Base-by-base conservation (phyloP, 768 basidiomycete species). In the Lactarius sanguifluus region DNA sequence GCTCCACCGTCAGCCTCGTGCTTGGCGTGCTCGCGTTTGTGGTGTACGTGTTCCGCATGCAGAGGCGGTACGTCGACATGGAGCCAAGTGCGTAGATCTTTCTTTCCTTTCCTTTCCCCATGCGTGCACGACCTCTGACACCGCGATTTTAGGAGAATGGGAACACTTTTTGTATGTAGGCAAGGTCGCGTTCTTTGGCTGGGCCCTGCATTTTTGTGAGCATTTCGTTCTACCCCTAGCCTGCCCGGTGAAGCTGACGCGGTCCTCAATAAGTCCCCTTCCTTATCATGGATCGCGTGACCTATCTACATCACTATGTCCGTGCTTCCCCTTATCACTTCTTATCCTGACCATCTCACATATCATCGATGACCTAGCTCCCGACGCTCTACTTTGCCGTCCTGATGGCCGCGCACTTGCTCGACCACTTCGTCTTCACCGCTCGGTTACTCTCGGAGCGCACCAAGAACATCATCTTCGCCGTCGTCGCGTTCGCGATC, bases 311-410 rank as follows among this genome's bases (percentile, higher is more conserved):
- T 76, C 95, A 97, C 81, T 98, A 96, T 75, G 93, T 96, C 71
- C 70, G 91, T 84, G 32, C 15, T 5, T 8, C 30, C 4, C 18
- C 56, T 32, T 15, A 9, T n/a, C n/a, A n/a, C 8, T 20, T 12
- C 32, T 15, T 50, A 18, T 23, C 36, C 50, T 15, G 36, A 59
- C 57, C 52, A 20, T 64, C 23, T n/a, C 32, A 32, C 38, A 57
- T 43, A 34, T 58, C 28, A 25, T 38, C 7, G 43, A 36, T 59
- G 20, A 25, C 65, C 1, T 71, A 95, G 92, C 86, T 98, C 12
- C 96, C 96, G 6, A 95, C 96, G 0, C 81, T 98, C n/a, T 98
- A 95, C 81, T 99, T 99, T 78, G 84, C 95, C 28, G 93, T 98
- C 57, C 78, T 98, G 61, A 94, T 96, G 90, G 80, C 89, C 55